Conservation (phyloP, 1,284 basidiomycete genomes). For the Ceratobasidium sp. region DNA sequence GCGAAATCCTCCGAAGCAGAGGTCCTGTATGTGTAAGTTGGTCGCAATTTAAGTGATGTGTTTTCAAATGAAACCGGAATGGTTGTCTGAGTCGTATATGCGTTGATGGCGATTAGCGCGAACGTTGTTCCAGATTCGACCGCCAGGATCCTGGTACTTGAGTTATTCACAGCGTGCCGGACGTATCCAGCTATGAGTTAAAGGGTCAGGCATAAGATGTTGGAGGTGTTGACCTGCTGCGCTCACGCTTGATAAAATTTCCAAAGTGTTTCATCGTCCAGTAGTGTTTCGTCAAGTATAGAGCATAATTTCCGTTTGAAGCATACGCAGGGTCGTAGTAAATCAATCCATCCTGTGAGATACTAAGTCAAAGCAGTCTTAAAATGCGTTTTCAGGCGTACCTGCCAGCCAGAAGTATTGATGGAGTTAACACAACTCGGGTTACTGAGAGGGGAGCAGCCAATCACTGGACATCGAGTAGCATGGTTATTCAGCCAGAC, state of each 20-base stretch:
- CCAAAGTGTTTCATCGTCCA: slow-evolving; percentile 38
- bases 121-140: slow-evolving; percentile 25
- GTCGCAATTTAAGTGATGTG: slow-evolving; percentile 1
- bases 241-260: slow-evolving; percentile 33
- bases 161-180: slow-evolving; percentile 17
- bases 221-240: not conserved
- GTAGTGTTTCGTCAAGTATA: slow-evolving; percentile 32
- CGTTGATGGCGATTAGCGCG: slow-evolving; percentile 26
- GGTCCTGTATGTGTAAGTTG: slow-evolving; percentile 19
- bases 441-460: slow-evolving; percentile 43
- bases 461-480: slow-evolving; percentile 37
- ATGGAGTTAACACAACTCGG: slow-evolving; percentile 38
- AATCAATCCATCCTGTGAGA: slow-evolving; percentile 33
- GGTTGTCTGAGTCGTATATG: slow-evolving; percentile 8
- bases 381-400: slow-evolving; percentile 20
- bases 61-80: slow-evolving; percentile 34
- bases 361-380: slow-evolving; percentile 19
- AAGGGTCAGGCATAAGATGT: not conserved
- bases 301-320: slow-evolving; percentile 35
- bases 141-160: slow-evolving; percentile 14
- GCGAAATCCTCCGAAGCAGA: slow-evolving; percentile 31
- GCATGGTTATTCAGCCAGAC: not conserved
- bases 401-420: slow-evolving; percentile 44
- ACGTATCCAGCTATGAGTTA: slow-evolving; percentile 12
- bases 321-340: slow-evolving; percentile 44